phyloP scores from a whole-genome alignment of 495 filamentous ascomycete genomes.

The Trichodelitschia bisporula region DNA sequence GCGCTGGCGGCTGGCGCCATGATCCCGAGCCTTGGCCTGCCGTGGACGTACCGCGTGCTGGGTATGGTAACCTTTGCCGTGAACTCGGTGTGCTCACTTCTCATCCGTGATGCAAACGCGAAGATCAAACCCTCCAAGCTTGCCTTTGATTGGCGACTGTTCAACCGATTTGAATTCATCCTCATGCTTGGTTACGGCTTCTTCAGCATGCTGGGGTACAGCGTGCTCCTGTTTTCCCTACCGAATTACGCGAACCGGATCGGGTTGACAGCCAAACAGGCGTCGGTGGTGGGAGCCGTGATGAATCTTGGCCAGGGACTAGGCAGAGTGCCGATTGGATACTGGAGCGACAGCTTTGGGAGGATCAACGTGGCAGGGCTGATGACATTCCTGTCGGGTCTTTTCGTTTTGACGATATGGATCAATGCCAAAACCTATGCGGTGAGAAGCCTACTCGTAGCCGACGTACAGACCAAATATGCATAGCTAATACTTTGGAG shows the following conservation, averaged over 20 bases:
- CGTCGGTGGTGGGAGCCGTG: slow-evolving; percentile 42
- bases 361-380: slow-evolving; percentile 39
- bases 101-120: slow-evolving; percentile 45
- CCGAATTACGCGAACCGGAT: slow-evolving; percentile 38
- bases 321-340: slow-evolving; percentile 42
- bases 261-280: slow-evolving; percentile 39
- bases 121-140: slow-evolving; percentile 34
- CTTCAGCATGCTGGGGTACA: slow-evolving; percentile 47
- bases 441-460: no score
- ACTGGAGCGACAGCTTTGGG: slow-evolving; percentile 38
- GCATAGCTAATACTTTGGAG: slow-evolving; percentile 35
- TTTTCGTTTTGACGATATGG: slow-evolving; percentile 45
- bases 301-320: slow-evolving; percentile 41
- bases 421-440: no score
- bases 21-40: slow-evolving; percentile 32
- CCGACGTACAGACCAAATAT: no score
- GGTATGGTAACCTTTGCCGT: slow-evolving; percentile 33
- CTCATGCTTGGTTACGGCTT: slow-evolving; percentile 43
- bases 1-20: slow-evolving; percentile 26
- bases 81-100: slow-evolving; percentile 28
- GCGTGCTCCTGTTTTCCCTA: slow-evolving; percentile 47
- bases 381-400: slow-evolving; percentile 31
- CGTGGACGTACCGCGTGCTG: slow-evolving; percentile 45
- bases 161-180: slow-evolving; percentile 34
- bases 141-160: slow-evolving; percentile 35